Percentiles rank a stretch among this genome's conserved stretches.
Evolutionary conservation across 345 rosid species (phyloP).

Genomic region (Salix udensis): DNA sequence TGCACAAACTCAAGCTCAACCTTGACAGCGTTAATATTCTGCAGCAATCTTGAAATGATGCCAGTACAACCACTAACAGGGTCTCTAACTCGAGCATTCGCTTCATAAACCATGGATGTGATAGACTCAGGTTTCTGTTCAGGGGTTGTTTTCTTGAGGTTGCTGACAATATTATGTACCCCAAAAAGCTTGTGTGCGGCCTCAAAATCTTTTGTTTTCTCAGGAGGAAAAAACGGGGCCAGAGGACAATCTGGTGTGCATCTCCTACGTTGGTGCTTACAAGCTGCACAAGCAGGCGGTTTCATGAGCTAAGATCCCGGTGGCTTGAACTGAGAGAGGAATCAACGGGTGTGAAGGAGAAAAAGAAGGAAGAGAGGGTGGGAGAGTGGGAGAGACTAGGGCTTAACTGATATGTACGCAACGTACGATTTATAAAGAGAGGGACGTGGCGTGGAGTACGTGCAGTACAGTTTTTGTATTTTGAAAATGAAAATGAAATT

Average conservation of each 20-base stretch:
- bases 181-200: conserved; percentile 47
- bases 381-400: not conserved
- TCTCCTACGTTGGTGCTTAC: conserved; percentile 40
- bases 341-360: not conserved
- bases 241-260: conserved; percentile 34
- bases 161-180: conserved; percentile 32
- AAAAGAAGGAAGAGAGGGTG: not conserved
- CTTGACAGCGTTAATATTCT: not conserved
- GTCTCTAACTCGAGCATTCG: conserved; percentile 40
- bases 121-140: conserved; percentile 16
- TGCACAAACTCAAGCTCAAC: too few relatives aligned
- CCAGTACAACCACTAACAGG: conserved; percentile 41
- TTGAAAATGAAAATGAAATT: not conserved
- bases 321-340: not conserved
- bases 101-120: conserved; percentile 30
- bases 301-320: not conserved
- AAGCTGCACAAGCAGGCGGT: conserved; percentile 43
- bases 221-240: conserved; percentile 43
- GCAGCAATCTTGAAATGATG: not conserved
- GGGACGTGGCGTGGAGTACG: not conserved
- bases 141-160: conserved; percentile 8
- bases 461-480: not conserved
- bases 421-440: not conserved
- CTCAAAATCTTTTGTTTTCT: conserved; percentile 20
- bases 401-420: not conserved